A percentile compares a stretch with the other conserved stretches of the same genome.
phyloP scores from a whole-genome alignment of 805 yeast species.

The Hanseniaspora singularis region DNA sequence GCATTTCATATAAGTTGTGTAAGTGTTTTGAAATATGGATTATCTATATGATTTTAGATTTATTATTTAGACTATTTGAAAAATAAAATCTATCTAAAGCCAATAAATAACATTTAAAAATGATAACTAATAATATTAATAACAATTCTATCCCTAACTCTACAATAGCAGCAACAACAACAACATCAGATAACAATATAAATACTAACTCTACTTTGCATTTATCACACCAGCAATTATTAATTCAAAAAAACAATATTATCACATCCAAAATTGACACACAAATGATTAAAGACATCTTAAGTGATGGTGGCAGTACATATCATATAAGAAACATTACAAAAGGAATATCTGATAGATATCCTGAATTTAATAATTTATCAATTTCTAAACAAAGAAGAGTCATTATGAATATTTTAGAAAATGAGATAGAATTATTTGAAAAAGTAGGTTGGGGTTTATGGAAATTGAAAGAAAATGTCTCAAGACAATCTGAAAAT shows the following conservation, averaged over 20 bases:
- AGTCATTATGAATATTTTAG: slow-evolving; percentile 79
- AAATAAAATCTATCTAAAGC: too few species aligned
- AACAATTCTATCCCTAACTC: too few species aligned
- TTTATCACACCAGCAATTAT: slow-evolving; percentile 8
- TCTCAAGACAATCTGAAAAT: too few species aligned
- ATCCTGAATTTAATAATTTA: slow-evolving; percentile 65
- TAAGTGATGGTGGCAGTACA: not conserved
- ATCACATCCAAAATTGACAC: slow-evolving; percentile 14
- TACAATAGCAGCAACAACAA: not conserved
- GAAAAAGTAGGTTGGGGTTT: slow-evolving; percentile 98
- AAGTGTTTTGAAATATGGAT: too few species aligned
- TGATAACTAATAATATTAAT: too few species aligned
- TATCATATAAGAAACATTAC: slow-evolving; percentile 73
- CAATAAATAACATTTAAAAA: too few species aligned
- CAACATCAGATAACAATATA: not conserved
- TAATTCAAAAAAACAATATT: slow-evolving; percentile 11
- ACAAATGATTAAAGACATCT: slow-evolving; percentile 38
- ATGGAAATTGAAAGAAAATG: slow-evolving; percentile 44
- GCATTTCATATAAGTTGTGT: too few species aligned
- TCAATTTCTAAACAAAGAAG: slow-evolving; percentile 82
- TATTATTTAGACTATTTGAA: too few species aligned
- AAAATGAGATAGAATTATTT: slow-evolving; percentile 54
- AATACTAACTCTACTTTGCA: too few species aligned
- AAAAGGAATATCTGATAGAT: slow-evolving; percentile 57
- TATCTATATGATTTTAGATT: too few species aligned